Evolutionary conservation across 257 asterid species (phyloP), one percentile per base, ranked within the genome.

Genomic region (Petunia axillaris): DNA sequence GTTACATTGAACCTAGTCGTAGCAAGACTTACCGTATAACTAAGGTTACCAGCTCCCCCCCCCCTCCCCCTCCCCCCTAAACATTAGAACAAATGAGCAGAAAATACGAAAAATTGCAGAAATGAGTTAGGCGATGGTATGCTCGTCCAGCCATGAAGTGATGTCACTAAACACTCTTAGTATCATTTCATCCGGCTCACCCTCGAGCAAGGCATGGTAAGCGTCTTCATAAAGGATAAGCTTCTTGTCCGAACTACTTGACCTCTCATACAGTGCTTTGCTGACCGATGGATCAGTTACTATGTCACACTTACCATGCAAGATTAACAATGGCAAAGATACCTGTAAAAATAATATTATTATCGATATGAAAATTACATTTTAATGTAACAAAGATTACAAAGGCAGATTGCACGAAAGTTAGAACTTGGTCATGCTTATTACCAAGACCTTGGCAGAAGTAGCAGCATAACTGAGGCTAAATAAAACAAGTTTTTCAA

Each of bases 221-320:
- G 88, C 89, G 64, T 85, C 89, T 6, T 87, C 90, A 35, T 89
- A 89, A 3, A 89, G 89, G 81, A 84, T 82, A 64, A 87, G 78
- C 79, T 81, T 85, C 85, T 89, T 89, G 85, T 89, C 92, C 15
- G 79, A 9, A 79, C 87, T 85, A 81, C 82, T 82, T 44, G 92
- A 87, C 81, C 85, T 87, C 86, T 85, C 88, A 65, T 81, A 84
- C 55, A 89, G 82, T 37, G 76, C 81, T 81, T 87, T 74, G 84
- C 92, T 89, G 40, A 89, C 85, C 0, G 87, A 87, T 82, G 92
- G 94, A 85, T 95, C 98, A 0, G 98, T 95, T 68, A 95, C 91
- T 36, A 83, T 76, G 89, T 95, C 98, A 35, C 83, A 91, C 79
- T 87, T 89, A 36, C 98, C 98, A 6, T 95, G 98, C 83, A 95